Base-by-base conservation (phyloP, 2,329 filamentous ascomycete genomes). In the Thelonectria rubi region DNA sequence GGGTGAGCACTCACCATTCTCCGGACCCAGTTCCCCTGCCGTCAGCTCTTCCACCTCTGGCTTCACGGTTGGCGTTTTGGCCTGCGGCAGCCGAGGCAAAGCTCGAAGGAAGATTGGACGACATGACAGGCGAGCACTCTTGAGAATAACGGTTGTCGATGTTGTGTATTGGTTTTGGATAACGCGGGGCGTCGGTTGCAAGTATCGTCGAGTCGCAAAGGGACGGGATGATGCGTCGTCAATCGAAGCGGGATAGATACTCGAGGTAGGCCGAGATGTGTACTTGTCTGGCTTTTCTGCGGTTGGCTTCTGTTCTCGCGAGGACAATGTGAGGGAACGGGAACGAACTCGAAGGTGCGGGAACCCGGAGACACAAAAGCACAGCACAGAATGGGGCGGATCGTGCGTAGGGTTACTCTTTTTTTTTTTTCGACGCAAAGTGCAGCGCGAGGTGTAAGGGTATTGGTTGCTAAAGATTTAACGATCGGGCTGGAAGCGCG, bases 1-100 rank as follows among this genome's bases (percentile, higher is more conserved):
- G 49, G 65, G 59, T 63, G 51, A 40, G 65, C 54, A 84, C 89
- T 78, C 84, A 93, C 91, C 90, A 93, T 78, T 93, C 91, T 80
- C 87, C 88, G 77, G 86, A 86, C 68, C 80, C 80, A 76, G 76
- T 77, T 67, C 81, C 82, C 67, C 86, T 83, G 64, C 81, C 81
- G 69, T 86, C 86, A 72, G 76, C 81, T 79, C 84, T 87, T 75
- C 83, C 86, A 79, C 78, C 79, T 80, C 83, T 84, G 71, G 81
- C 76, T 77, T 86, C 86, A 76, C 84, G 86, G 79, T 76, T 88
- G 76, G 82, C 80, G 72, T 84, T 88, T 78, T 92, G 90, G 78
- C 91, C 91, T 76, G 91, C 91, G 70, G 91, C 91, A 73, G 91
- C 91, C 75, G 91, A 93, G 76, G 91, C 91, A 80, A 94, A 94